Base-by-base conservation (phyloP, 2,329 filamentous ascomycete species). In the Epichloe sp. region DNA sequence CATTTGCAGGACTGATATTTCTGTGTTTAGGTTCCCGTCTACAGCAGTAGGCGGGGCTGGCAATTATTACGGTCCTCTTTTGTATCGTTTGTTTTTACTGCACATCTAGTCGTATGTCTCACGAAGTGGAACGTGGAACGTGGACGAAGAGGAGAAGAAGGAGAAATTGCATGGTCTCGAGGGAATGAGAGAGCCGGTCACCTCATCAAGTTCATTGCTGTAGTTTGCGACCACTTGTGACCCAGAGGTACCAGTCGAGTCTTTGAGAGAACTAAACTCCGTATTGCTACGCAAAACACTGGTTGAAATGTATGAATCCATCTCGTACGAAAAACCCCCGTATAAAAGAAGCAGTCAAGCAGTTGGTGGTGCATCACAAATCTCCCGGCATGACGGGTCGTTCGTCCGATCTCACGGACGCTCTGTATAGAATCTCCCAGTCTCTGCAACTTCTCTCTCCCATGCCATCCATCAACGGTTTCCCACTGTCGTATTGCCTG, bases 141-240 rank as follows among this genome's bases (percentile, higher is more conserved):
- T 40, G 42, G 36, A 26, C 6, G 6, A 47, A 47, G 46, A 44
- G 52, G 44, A 48, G 55, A 53, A 52, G 46, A 49, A 52, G 43
- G 51, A 56, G 50, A 53, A 17, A 48, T 48, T 57, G 56, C 55
- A 53, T 52, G 53, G 48, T 52, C 52, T 66, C 14, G 65, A 65
- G 65, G 65, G 62, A 67, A 67, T 67, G 59, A 64, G 63, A 67
- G 31, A 65, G 52, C 62, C 59, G 60, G 61, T 62, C 62, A 60
- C 64, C 65, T 67, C 65, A 65, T 15, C 57, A 46, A 12, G 26
- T 15, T 34, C 14, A 44, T 19, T 41, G n/a, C 17, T 11, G 15
- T 40, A 17, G 15, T 40, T 31, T 31, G 26, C 26, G 3, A 31
- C 26, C 31, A 10, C 31, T 31, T 31, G 31, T 31, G 31, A 31